A percentile compares a stretch with the other conserved stretches of the same genome.
Conservation (phyloP, 495 filamentous ascomycete species). For the Oleoguttula mirabilis region DNA sequence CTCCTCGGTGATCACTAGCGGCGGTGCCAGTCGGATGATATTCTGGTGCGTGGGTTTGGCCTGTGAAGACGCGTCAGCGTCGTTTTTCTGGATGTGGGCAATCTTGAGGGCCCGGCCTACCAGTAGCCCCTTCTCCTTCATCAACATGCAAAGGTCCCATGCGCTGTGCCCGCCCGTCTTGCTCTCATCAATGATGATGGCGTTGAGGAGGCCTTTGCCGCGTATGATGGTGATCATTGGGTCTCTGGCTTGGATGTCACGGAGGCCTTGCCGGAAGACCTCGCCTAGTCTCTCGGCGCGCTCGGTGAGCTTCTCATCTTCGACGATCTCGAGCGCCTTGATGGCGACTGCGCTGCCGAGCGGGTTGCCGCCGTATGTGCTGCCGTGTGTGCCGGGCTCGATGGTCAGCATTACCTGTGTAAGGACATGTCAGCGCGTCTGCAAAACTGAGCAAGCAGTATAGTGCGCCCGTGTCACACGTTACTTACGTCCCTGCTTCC, state of each 20-base stretch:
- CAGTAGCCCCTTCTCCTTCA: constrained; percentile 91
- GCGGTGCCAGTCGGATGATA: constrained; percentile 50
- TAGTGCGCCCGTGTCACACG: no score
- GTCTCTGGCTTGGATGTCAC: constrained; percentile 45
- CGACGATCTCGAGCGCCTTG: constrained; percentile 83
- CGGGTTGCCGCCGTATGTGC: constrained; percentile 94
- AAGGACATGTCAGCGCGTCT: no score
- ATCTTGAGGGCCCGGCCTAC: constrained; percentile 46
- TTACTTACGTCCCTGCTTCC: constrained; percentile 73
- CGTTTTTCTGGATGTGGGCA: constrained; percentile 24
- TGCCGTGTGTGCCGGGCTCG: constrained; percentile 92
- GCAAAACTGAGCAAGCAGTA: no score
- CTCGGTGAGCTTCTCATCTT: constrained; percentile 79
- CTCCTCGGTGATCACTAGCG: constrained; percentile 33
- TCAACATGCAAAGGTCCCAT: constrained; percentile 93
- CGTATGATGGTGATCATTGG: constrained; percentile 74
- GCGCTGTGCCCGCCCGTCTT: constrained; percentile 73
- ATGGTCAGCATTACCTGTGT: constrained; percentile 95
- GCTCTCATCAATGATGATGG: constrained; percentile 89
- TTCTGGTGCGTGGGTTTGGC: constrained; percentile 98
- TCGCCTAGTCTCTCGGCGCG: constrained; percentile 69
- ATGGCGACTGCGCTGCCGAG: constrained; percentile 95
- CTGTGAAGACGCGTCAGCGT: constrained; percentile 33
- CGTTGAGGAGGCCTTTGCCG: constrained; percentile 91
- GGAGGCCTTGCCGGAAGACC: constrained; percentile 69